A percentile compares a stretch with the other conserved stretches of the same genome.
phyloP scores from a whole-genome alignment of 768 basidiomycete genomes.

The Xanthoconium stramineum region DNA sequence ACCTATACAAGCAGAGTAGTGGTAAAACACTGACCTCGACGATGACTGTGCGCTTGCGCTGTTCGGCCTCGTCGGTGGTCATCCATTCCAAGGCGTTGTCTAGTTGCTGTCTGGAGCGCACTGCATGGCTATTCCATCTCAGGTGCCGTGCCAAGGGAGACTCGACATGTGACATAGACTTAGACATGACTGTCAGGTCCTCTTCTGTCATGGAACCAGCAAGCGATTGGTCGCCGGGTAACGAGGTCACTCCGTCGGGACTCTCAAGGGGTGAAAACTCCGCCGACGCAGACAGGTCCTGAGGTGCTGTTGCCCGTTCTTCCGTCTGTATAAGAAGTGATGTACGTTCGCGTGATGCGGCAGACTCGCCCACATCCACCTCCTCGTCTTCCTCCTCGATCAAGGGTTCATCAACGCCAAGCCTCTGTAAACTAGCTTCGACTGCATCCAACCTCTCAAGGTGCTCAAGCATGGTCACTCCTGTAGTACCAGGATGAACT shows the following conservation, averaged over 20 bases:
- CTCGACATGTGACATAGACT: constrained; percentile 72
- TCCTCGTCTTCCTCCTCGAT: constrained; percentile 51
- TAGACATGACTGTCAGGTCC: constrained; percentile 70
- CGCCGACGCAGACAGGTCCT: constrained; percentile 34
- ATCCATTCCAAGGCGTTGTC: constrained; percentile 45
- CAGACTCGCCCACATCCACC: constrained; percentile 63
- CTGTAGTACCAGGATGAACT: constrained; percentile 82
- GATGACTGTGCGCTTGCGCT: constrained; percentile 58
- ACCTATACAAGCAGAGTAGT: not conserved
- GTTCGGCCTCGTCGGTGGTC: constrained; percentile 35
- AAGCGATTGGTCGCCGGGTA: constrained; percentile 53
- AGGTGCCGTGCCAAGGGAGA: constrained; percentile 37
- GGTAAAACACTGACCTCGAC: constrained; percentile 54
- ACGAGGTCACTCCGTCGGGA: constrained; percentile 47
- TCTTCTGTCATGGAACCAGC: constrained; percentile 63
- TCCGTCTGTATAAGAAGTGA: constrained; percentile 32
- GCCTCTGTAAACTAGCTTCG: constrained; percentile 71
- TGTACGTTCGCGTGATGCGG: constrained; percentile 19
- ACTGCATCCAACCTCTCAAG: constrained; percentile 82
- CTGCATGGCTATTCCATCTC: constrained; percentile 35
- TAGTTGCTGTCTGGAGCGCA: constrained; percentile 26
- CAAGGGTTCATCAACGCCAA: constrained; percentile 57
- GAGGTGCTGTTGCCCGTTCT: constrained; percentile 4
- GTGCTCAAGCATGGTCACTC: constrained; percentile 81
- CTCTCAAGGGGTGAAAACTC: constrained; percentile 58